phyloP scores from a whole-genome alignment of 352 stramenopile species.

The Phytopythium helicoides region DNA sequence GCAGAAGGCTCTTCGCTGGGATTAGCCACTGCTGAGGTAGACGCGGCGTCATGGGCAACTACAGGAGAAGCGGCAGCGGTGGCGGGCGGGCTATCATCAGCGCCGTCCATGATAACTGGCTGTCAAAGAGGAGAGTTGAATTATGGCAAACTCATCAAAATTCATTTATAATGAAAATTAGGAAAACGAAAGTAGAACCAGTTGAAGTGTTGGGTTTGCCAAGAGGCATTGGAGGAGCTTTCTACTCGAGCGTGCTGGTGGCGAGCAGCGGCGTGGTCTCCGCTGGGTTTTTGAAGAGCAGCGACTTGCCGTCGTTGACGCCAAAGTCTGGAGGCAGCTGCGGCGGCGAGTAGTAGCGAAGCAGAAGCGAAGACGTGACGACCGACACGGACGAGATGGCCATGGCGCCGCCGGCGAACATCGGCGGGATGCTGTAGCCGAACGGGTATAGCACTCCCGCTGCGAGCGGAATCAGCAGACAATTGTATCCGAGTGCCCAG shows the following conservation, averaged over 20 bases:
- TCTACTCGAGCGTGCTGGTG: constrained; percentile 60
- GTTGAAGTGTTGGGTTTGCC: no score
- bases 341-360: constrained; percentile 90
- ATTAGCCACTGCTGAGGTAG: not conserved
- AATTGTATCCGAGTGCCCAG: constrained; percentile 98
- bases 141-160: no score
- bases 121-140: not conserved
- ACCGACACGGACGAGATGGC: constrained; percentile 96
- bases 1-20: constrained; percentile 6
- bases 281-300: constrained; percentile 82
- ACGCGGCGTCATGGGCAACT: not conserved
- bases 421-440: constrained; percentile 93
- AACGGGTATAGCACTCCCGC: constrained; percentile 96
- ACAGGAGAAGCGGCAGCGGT: not conserved
- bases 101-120: not conserved
- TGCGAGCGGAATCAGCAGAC: constrained; percentile 95
- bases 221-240: no score
- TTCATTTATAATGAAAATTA: no score
- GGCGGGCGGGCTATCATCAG: not conserved
- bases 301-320: constrained; percentile 65
- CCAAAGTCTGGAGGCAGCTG: constrained; percentile 54
- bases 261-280: constrained; percentile 69
- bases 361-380: constrained; percentile 92
- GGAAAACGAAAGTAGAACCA: no score
- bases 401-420: constrained; percentile 96